Evolutionary conservation across 805 yeast species (phyloP).

Genomic region (Wickerhamiella azyma): DNA sequence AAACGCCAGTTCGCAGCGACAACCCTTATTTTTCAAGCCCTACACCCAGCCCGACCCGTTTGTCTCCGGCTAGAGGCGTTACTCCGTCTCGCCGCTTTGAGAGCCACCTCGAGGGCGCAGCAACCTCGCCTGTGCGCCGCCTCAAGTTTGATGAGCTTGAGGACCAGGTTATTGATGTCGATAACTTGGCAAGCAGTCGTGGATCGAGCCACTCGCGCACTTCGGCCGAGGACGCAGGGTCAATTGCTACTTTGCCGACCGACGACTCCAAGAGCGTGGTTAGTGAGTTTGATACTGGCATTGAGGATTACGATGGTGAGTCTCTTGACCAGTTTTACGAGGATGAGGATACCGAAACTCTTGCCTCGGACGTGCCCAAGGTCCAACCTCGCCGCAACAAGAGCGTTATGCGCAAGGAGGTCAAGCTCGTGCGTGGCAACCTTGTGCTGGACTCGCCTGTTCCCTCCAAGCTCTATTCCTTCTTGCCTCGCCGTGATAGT

Average conservation of each 20-base stretch:
- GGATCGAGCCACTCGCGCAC: constrained; percentile 8
- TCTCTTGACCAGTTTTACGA: constrained; percentile 2
- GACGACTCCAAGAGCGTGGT: background rate
- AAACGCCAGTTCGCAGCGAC: background rate
- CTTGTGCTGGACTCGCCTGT: constrained; percentile 87
- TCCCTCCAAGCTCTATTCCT: constrained; percentile 74
- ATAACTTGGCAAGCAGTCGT: constrained; percentile 7
- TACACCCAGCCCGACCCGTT: constrained; percentile 2
- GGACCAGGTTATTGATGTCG: constrained; percentile 6
- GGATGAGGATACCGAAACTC: constrained; percentile 10
- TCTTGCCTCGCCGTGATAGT: constrained; percentile 72
- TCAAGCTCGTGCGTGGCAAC: constrained; percentile 63
- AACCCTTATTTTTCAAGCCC: constrained; percentile 8
- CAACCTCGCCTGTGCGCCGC: constrained; percentile 16
- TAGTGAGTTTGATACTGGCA: constrained; percentile 6
- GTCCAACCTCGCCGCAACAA: constrained; percentile 49
- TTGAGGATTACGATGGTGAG: constrained; percentile 10
- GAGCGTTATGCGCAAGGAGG: constrained; percentile 56
- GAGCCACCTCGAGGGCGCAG: constrained; percentile 12
- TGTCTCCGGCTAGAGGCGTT: background rate
- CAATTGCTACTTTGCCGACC: constrained; percentile 8
- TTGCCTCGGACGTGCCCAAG: constrained; percentile 12
- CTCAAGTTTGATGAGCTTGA: constrained; percentile 8
- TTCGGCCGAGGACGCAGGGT: constrained; percentile 11
- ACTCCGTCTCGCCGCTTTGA: constrained; percentile 3